phyloP scores from a whole-genome alignment of 805 yeast genomes.

The Metschnikowia amazonensis region DNA sequence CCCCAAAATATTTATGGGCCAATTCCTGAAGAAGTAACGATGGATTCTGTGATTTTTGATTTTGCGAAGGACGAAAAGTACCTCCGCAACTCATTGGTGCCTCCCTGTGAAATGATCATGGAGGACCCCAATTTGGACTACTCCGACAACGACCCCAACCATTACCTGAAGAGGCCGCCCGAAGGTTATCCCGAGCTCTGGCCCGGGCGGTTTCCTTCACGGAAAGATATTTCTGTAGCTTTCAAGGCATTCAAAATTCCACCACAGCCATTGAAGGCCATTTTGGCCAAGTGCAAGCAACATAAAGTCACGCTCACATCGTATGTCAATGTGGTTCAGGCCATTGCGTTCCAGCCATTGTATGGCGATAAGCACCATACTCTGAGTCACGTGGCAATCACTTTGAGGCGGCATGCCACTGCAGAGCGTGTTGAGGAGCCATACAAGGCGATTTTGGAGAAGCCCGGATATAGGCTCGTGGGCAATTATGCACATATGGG shows the following conservation, averaged over 20 bases:
- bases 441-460: conserved; percentile 18
- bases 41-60: conserved; percentile 21
- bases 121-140: conserved; percentile 26
- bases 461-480: conserved; percentile 23
- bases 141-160: conserved; percentile 23
- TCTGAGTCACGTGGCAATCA: conserved; percentile 29
- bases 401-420: conserved; percentile 27
- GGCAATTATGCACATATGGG: conserved; percentile 37
- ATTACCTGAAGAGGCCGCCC: conserved; percentile 22
- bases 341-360: conserved; percentile 28
- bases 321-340: conserved; percentile 24
- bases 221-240: conserved; percentile 16
- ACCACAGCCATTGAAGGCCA: conserved; percentile 21
- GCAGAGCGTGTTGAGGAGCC: conserved; percentile 11
- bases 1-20: conserved; percentile 14
- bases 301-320: conserved; percentile 33
- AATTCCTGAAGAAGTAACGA: conserved; percentile 5
- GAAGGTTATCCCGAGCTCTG: conserved; percentile 23
- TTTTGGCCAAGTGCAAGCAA: conserved; percentile 27
- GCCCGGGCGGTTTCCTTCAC: conserved; percentile 29
- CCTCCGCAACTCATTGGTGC: conserved; percentile 30
- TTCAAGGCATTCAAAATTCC: conserved; percentile 28
- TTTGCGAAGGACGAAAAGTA: conserved; percentile 18
- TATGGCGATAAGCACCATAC: conserved; percentile 25
- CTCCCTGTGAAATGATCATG: conserved; percentile 32